Base-by-base conservation (phyloP, 331 rosid species). In the Phaseolus coccineus region DNA sequence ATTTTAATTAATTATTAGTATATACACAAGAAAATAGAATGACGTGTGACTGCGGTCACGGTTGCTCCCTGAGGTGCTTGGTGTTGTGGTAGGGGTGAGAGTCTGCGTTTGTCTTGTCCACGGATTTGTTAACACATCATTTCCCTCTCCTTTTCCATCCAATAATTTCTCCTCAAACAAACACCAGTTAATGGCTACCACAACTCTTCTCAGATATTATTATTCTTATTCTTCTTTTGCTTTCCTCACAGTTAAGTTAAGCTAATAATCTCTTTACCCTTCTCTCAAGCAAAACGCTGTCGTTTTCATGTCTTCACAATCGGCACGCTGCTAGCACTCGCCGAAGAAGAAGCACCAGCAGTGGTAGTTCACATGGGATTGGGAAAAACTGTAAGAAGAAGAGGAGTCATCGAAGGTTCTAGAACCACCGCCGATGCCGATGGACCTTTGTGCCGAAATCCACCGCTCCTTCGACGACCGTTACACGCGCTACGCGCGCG, bases 401-500 rank as follows among this genome's bases (percentile, higher is more conserved):
- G 83, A 40, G 55, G 64, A 19, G n/a, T 53, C 14, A 55, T 2
- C 5, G 15, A 24, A 55, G 62, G 15, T 55, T 55, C 62, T 55
- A 24, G 14, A 59, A 14, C n/a, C 67, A 6, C 59, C 7, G 35
- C 46, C 69, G 51, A 69, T 15, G 13, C 47, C 0, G 11, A 37
- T 25, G 81, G 89, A 84, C 52, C 25, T 67, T 83, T 74, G 70
- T 71, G 33, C 83, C 46, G 1, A 16, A 27, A 74, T 85, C 74
- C 84, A 89, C 5, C 78, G 82, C 16, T 91, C 98, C 25, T 86
- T 96, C 76, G 46, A 74, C 57, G 48, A 72, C 11, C 79, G 81
- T 0, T 96, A 96, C 89, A 86, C 94, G 9, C 63, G 42, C 51
- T 69, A 85, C 81, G 96, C 85, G 0, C 94, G 83, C 42, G 90